Evolutionary conservation across 2,329 filamentous ascomycete genomes (phyloP), one percentile per base, ranked within the genome.

Genomic region (Colletotrichum lentis): DNA sequence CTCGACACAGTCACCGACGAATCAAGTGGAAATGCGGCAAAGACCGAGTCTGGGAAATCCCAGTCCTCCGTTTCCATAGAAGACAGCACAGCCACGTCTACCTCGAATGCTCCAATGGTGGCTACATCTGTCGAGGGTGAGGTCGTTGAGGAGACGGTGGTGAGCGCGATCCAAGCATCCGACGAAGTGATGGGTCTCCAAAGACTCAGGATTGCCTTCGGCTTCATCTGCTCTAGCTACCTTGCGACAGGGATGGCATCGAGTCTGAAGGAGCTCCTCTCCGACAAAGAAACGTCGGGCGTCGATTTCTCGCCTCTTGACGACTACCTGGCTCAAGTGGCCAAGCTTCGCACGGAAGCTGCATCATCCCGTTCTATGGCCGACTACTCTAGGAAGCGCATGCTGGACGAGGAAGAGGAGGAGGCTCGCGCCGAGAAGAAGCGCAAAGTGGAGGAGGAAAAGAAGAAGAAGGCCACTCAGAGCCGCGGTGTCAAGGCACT

Each of bases 391-490:
- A 84, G 89, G 22, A 95, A 94, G 77, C 85, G 90, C 18, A 79
- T 79, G 1, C 76, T 84, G 0, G 89, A 93, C 68, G 92, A 93
- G 43, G 90, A 93, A 39, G 86, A 88, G 27, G 86, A 87, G 43
- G 85, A 87, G 14, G 83, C 84, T 14, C 81, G 90, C 3, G 88
- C 88, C 3, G 92, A 94, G 77, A 97, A 96, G 86, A 94, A 91
- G 81, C 84, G 90, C 50, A 94, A 90, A 77, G 88, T 91, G 80
- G 94, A 97, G 58, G 95, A 97, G 70, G 94, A 97, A 67, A 94
- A 97, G 67, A 91, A 90, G 81, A 90, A 88, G 77, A 94, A 96
- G 80, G 88, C 86, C 3, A 83, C 82, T 27, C 87, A 92, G 80
- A 96, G 91, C 70, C 85, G 89, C 35, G 94, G 88, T 0, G 88